A percentile compares a stretch with the other conserved stretches of the same genome.
These are phyloP conservation scores for Boletellus emodensis DNA, from an alignment of 768 basidiomycete species.

Conservation along the genomic window DNA sequence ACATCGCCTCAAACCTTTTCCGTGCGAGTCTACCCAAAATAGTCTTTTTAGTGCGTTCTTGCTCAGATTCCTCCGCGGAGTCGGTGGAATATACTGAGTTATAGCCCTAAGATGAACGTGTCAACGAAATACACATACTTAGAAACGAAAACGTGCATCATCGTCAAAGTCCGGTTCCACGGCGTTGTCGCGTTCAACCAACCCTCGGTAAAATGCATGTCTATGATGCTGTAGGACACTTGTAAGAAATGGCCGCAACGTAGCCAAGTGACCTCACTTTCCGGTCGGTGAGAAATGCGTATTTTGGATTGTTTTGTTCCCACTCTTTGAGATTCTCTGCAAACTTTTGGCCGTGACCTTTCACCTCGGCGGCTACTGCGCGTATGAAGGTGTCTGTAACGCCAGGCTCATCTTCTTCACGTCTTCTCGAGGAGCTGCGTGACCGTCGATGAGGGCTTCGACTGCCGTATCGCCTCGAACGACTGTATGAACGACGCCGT, in stretches of 20 bases:
- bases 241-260: slow-evolving; percentile 3
- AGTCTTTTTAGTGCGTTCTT: slow-evolving; percentile 75
- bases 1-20: slow-evolving; percentile 84
- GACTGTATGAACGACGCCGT: slow-evolving; percentile 49
- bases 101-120: slow-evolving; percentile 55
- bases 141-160: slow-evolving; percentile 46
- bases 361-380: slow-evolving; percentile 82
- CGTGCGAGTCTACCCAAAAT: slow-evolving; percentile 75
- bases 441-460: slow-evolving; percentile 48
- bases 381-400: slow-evolving; percentile 84
- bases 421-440: slow-evolving; percentile 28
- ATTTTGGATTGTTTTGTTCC: slow-evolving; percentile 80
- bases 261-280: slow-evolving; percentile 39
- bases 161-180: slow-evolving; percentile 76
- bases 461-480: slow-evolving; percentile 39
- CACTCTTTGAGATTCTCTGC: slow-evolving; percentile 70
- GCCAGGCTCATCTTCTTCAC: slow-evolving; percentile 50
- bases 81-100: slow-evolving; percentile 89
- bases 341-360: slow-evolving; percentile 73
- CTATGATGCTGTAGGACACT: slow-evolving; percentile 53
- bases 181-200: slow-evolving; percentile 53
- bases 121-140: slow-evolving; percentile 4
- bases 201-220: slow-evolving; percentile 65
- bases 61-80: slow-evolving; percentile 90
- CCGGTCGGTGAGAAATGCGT: slow-evolving; percentile 63